Evolutionary conservation across 768 basidiomycete species (phyloP).

Genomic region (Rhodotorula kratochvilovae): DNA sequence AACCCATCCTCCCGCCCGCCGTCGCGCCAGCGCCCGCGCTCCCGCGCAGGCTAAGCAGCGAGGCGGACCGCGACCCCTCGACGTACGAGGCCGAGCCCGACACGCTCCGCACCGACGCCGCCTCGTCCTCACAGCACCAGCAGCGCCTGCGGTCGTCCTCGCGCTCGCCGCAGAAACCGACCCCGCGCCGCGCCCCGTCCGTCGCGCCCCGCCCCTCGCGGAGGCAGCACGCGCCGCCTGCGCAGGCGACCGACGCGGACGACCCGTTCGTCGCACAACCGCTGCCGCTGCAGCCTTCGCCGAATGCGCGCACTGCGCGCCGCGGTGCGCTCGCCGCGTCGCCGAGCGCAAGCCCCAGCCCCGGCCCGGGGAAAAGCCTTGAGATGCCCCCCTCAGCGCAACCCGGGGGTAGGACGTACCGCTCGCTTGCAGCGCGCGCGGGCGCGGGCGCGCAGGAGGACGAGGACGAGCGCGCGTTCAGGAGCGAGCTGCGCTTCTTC

Average conservation of each 20-base stretch:
- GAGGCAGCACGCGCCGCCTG: background rate
- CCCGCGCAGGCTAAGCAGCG: background rate
- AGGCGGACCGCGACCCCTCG: background rate
- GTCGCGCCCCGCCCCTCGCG: background rate
- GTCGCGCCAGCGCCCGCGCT: background rate
- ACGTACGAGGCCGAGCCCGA: conserved; percentile 21
- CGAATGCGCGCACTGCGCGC: background rate
- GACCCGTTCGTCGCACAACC: conserved; percentile 3
- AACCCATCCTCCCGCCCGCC: background rate
- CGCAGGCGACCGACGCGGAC: background rate
- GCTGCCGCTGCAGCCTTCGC: conserved; percentile 18
- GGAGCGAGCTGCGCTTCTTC: conserved; percentile 6
- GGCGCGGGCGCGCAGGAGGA: background rate
- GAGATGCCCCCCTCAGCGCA: conserved; percentile 30
- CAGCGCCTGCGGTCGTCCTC: background rate
- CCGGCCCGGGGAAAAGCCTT: background rate
- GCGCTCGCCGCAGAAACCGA: background rate
- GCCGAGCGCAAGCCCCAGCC: background rate
- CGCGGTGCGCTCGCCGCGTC: no score
- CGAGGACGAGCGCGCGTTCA: background rate
- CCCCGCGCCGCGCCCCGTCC: background rate
- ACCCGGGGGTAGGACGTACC: background rate
- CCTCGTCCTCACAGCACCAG: background rate
- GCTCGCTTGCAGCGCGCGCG: background rate
- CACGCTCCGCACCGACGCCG: conserved; percentile 11